Evolutionary conservation across 1,284 basidiomycete genomes (phyloP), one percentile per base, ranked within the genome.

Genomic region (Stereum hirsutum): DNA sequence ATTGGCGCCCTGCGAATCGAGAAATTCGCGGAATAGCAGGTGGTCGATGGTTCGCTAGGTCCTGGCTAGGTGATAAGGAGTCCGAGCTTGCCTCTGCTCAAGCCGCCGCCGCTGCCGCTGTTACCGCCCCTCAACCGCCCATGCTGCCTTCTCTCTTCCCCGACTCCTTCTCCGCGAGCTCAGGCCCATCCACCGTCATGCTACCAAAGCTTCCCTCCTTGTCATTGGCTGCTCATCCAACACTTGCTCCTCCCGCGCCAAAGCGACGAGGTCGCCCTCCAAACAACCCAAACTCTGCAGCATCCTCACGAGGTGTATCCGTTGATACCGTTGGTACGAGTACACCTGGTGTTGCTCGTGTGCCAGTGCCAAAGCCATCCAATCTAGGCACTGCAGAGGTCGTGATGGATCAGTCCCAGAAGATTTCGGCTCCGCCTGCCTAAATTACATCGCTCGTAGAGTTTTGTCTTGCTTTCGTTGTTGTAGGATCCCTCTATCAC

Each of bases 41-140:
- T 11, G 84, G 84, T 2, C 72, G 84, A 23, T 88, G 85, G 85
- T 81, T 87, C 52, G 63, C 76, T 6, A 72, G 71, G 23, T 65
- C 80, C 11, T 88, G 83, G 84, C 80, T 83, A 11, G 85, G 83
- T n/a, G 78, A 79, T 46, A 86, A 84, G 58, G 81, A 84, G 34
- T 85, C 81, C 11, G 74, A 81, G 46, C 78, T 71, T 44, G 71
- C 65, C 1, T 44, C 50, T 2, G 58, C 58, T 0, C 50, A 49
- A 12, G 51, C 58, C 3, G 43, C 69, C 5, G 50, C 56, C 14
- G 55, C 56, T 28, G 47, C 42, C 7, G 37, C n/a, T n/a, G n/a
- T n/a, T 17, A 35, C 19, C 30, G 21, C n/a, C n/a, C n/a, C n/a
- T n/a, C n/a, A n/a, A n/a, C n/a, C n/a, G n/a, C n/a, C n/a, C n/a